phyloP scores from a whole-genome alignment of 2,329 filamentous ascomycete genomes.

The Chaetomium sp. region DNA sequence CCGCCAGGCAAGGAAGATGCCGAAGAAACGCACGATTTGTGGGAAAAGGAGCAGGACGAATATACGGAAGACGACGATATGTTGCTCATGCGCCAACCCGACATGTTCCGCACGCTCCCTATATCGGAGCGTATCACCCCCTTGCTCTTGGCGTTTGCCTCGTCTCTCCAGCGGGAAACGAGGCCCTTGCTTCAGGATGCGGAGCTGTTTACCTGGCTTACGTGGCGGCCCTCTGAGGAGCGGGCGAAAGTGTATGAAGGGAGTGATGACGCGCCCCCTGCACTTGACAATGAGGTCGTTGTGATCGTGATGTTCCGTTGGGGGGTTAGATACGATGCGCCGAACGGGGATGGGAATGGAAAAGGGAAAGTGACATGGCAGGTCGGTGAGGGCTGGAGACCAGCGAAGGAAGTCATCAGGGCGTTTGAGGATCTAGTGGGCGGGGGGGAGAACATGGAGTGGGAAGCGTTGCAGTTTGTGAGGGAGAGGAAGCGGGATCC shows the following conservation, averaged over 20 bases:
- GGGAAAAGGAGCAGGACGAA: neutral
- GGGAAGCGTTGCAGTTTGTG: conserved; percentile 20
- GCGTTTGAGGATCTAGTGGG: conserved; percentile 21
- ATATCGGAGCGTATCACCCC: conserved; percentile 5
- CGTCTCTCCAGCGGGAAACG: neutral
- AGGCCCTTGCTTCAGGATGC: neutral
- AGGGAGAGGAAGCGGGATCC: conserved; percentile 8
- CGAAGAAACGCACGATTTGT: conserved; percentile 17
- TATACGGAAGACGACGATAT: conserved; percentile 3
- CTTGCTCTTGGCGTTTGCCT: conserved; percentile 2
- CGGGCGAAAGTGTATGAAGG: neutral
- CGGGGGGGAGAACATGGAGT: conserved; percentile 19
- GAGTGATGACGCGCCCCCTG: conserved; percentile 18
- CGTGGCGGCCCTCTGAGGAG: conserved; percentile 7
- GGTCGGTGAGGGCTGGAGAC: conserved; percentile 22
- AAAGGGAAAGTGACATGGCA: conserved; percentile 20
- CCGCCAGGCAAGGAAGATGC: conserved; percentile 21
- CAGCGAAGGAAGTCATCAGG: conserved; percentile 3
- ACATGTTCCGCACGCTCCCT: conserved; percentile 3
- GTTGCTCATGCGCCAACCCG: neutral
- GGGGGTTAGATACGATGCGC: conserved; percentile 23
- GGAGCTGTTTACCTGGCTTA: conserved; percentile 10
- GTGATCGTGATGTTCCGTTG: conserved; percentile 14
- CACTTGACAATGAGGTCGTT: neutral
- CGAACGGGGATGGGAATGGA: conserved; percentile 13